Conservation (phyloP, 345 rosid genomes). For the Stellera chamaejasme region DNA sequence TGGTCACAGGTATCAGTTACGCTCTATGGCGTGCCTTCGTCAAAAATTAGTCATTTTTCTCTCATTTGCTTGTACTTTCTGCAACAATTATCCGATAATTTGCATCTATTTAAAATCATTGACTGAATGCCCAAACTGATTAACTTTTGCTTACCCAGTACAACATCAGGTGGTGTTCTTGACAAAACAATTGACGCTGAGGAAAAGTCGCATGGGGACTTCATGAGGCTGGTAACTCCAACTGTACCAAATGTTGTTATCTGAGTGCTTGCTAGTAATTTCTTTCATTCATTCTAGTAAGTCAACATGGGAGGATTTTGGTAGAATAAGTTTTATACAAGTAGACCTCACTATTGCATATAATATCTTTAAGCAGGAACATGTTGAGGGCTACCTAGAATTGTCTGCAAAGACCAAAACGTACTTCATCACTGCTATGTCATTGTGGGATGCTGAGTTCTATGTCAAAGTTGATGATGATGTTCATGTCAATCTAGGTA, state of each 20-base stretch:
- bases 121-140: conserved; percentile 1
- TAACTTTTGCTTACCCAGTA: conserved; percentile 21
- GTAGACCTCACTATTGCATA: conserved; percentile 2
- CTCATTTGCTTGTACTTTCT: too few relatives aligned
- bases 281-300: not conserved
- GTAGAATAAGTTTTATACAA: conserved; percentile 1
- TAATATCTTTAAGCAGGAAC: conserved; percentile 43
- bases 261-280: not conserved
- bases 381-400: conserved; percentile 71
- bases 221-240: conserved; percentile 69
- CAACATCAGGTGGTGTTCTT: conserved; percentile 47
- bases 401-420: conserved; percentile 84
- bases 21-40: not conserved
- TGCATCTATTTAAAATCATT: not conserved
- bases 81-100: too few relatives aligned
- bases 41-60: too few relatives aligned
- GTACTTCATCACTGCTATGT: conserved; percentile 67
- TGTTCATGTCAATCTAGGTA: conserved; percentile 87
- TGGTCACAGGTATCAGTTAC: conserved; percentile 63
- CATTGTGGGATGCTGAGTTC: conserved; percentile 85
- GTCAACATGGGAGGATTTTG: not conserved
- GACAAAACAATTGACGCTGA: conserved; percentile 73
- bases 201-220: conserved; percentile 59
- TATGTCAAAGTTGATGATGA: conserved; percentile 97
- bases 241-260: conserved; percentile 4